Percentiles rank a stretch among this genome's conserved stretches.
Evolutionary conservation across 2,329 filamentous ascomycete species (phyloP).

Genomic region (Penicillium polonicum): DNA sequence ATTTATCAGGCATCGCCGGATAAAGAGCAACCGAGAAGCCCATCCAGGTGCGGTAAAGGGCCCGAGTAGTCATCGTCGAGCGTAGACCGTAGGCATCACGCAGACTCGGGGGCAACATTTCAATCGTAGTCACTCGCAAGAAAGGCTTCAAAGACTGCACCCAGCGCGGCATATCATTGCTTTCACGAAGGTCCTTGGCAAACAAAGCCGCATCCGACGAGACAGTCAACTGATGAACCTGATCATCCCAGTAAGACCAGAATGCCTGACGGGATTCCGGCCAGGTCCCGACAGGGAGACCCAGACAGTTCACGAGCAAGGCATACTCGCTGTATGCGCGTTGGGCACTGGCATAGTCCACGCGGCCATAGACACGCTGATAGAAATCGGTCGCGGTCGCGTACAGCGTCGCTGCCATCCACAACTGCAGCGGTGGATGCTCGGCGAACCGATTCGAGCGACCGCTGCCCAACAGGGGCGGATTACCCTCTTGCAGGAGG

Average conservation of each 20-base stretch:
- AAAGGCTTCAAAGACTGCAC: conserved; percentile 33
- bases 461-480: conserved; percentile 24
- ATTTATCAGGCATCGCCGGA: conserved; percentile 32
- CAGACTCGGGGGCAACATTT: conserved; percentile 36
- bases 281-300: conserved; percentile 31
- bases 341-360: conserved; percentile 34
- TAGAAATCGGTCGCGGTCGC: conserved; percentile 39
- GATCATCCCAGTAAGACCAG: conserved; percentile 40
- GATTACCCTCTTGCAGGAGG: conserved; percentile 23
- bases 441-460: conserved; percentile 25
- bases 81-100: conserved; percentile 37
- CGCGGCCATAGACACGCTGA: conserved; percentile 37
- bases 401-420: conserved; percentile 39
- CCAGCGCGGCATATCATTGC: conserved; percentile 31
- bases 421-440: conserved; percentile 27
- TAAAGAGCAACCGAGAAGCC: conserved; percentile 35
- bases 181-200: conserved; percentile 29
- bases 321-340: conserved; percentile 34
- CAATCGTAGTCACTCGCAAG: conserved; percentile 32
- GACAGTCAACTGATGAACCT: conserved; percentile 29
- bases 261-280: conserved; percentile 33
- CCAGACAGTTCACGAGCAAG: conserved; percentile 29
- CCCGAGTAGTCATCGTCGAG: conserved; percentile 27
- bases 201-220: conserved; percentile 31
- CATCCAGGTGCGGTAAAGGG: conserved; percentile 34